Percentiles rank a stretch among this genome's conserved stretches.
phyloP scores from a whole-genome alignment of 1,284 basidiomycete species.

The Schizophyllum commune region DNA sequence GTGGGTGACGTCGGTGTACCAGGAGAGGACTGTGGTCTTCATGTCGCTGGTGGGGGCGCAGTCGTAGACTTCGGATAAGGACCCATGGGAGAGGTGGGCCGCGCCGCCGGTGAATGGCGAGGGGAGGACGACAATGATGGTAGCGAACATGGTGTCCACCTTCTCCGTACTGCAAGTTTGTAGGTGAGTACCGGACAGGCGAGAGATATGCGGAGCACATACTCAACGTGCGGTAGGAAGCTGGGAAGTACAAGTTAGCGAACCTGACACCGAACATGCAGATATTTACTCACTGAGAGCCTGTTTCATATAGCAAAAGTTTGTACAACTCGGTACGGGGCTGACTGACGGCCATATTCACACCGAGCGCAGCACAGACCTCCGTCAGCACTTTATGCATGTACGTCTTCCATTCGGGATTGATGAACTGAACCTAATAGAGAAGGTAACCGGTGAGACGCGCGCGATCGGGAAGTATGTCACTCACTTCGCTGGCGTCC shows the following conservation, averaged over 20 bases:
- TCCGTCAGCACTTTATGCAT: slow-evolving; percentile 19
- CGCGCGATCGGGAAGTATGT: neutral
- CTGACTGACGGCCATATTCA: slow-evolving; percentile 14
- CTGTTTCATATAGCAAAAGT: slow-evolving; percentile 35
- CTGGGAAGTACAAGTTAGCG: slow-evolving; percentile 9
- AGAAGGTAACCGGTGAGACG: neutral
- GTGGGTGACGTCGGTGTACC: slow-evolving; percentile 41
- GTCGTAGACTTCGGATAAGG: slow-evolving; percentile 23
- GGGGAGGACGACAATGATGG: slow-evolving; percentile 35
- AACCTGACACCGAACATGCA: neutral
- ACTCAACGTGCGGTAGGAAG: slow-evolving; percentile 24
- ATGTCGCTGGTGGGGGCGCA: slow-evolving; percentile 19
- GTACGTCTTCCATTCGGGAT: slow-evolving; percentile 26
- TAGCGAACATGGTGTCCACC: slow-evolving; percentile 36
- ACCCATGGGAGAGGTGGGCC: slow-evolving; percentile 30
- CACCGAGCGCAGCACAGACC: slow-evolving; percentile 28
- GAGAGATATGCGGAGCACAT: slow-evolving; percentile 3
- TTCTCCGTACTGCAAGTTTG: slow-evolving; percentile 28
- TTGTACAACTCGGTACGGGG: slow-evolving; percentile 36
- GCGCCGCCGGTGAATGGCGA: slow-evolving; percentile 34
- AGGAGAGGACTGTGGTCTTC: slow-evolving; percentile 31
- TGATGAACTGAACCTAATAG: slow-evolving; percentile 19
- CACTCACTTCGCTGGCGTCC: slow-evolving; percentile 14
- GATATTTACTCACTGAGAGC: slow-evolving; percentile 31
- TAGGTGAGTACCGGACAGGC: neutral